phyloP scores from a whole-genome alignment of 2,329 filamentous ascomycete species.

The Fusarium temperatum region DNA sequence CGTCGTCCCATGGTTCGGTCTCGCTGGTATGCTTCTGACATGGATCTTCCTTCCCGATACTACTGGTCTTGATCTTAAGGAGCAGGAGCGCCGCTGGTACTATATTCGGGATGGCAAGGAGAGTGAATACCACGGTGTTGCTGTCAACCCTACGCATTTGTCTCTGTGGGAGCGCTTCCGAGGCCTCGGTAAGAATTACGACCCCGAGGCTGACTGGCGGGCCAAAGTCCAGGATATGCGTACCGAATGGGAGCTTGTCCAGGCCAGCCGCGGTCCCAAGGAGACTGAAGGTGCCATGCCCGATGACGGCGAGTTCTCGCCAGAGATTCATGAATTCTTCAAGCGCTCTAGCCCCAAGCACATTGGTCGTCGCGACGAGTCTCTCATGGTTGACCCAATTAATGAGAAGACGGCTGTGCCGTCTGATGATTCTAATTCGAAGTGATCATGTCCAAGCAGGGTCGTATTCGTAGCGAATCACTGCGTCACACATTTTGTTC shows the following conservation, averaged over 20 bases:
- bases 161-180: constrained; percentile 86
- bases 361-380: constrained; percentile 30
- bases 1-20: constrained; percentile 94
- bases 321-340: constrained; percentile 66
- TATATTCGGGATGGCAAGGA: constrained; percentile 83
- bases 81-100: constrained; percentile 93
- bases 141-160: constrained; percentile 88
- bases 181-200: constrained; percentile 82
- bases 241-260: constrained; percentile 66
- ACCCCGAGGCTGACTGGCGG: constrained; percentile 83
- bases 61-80: constrained; percentile 94
- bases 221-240: constrained; percentile 86
- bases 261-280: constrained; percentile 57
- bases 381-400: constrained; percentile 36
- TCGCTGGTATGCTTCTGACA: constrained; percentile 85
- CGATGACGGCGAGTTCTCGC: constrained; percentile 61
- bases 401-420: constrained; percentile 44
- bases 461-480: not conserved
- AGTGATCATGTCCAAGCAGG: not conserved
- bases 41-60: constrained; percentile 93
- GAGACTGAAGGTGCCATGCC: constrained; percentile 56
- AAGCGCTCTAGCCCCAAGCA: constrained; percentile 51
- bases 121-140: constrained; percentile 89
- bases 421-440: constrained; percentile 31
- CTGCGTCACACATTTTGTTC: not conserved